Conservation (phyloP, 768 basidiomycete genomes). For the Pholiota microspora region DNA sequence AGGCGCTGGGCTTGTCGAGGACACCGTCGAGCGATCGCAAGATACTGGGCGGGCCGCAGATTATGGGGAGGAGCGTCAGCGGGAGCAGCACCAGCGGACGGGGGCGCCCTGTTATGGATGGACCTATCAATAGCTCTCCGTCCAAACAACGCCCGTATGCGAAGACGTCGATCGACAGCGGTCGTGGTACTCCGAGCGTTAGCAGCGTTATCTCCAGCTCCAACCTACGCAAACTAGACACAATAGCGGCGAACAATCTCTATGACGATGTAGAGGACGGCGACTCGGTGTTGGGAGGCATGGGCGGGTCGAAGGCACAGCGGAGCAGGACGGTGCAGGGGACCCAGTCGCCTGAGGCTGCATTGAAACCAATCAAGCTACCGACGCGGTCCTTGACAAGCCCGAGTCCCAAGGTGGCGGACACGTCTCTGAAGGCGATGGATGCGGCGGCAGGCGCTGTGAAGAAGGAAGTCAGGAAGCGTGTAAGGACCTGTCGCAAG, state of each 20-base stretch:
- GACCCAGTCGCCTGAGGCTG: conserved; percentile 30
- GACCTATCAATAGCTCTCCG: conserved; percentile 17
- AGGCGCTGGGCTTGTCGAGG: conserved; percentile 42
- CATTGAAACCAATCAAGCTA: conserved; percentile 47
- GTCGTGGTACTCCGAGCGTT: not conserved
- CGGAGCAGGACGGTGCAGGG: conserved; percentile 55
- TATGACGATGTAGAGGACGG: conserved; percentile 6
- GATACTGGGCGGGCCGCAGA: conserved; percentile 38
- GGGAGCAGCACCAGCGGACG: conserved; percentile 23
- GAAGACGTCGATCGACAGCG: conserved; percentile 10
- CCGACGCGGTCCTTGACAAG: conserved; percentile 54
- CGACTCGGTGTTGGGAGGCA: conserved; percentile 10
- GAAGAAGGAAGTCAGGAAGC: conserved; percentile 31
- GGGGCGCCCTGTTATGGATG: not conserved
- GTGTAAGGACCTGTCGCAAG: conserved; percentile 55
- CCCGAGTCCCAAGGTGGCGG: conserved; percentile 21
- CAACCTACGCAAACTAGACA: not conserved
- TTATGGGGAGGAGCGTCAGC: conserved; percentile 23
- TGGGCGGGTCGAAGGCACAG: conserved; percentile 26
- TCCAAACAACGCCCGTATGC: not conserved
- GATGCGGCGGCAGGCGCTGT: conserved; percentile 12
- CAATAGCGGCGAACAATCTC: conserved; percentile 1
- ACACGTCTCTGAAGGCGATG: conserved; percentile 16
- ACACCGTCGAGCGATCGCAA: conserved; percentile 37
- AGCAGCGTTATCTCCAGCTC: not conserved